A percentile compares a stretch with the other conserved stretches of the same genome.
These are phyloP conservation scores for Penicillium roqueforti DNA, from an alignment of 495 filamentous ascomycete species.

Conservation along the genomic window DNA sequence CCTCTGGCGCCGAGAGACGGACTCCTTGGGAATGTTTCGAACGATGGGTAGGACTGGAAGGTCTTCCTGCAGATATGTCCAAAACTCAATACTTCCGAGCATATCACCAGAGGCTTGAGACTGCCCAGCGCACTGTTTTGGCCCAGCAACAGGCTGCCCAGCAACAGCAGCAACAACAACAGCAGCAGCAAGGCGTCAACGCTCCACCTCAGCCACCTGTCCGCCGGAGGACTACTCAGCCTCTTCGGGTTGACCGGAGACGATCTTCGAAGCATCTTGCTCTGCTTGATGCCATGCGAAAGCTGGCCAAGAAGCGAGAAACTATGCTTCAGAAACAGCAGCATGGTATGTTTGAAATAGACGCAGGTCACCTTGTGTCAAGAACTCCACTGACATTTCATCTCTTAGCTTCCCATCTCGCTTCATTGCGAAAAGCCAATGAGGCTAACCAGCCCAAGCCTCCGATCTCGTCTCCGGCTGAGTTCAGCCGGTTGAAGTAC, in stretches of 20 bases:
- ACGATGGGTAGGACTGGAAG: constrained; percentile 87
- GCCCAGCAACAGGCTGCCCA: constrained; percentile 57
- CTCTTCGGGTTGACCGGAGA: constrained; percentile 76
- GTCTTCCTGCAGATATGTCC: constrained; percentile 81
- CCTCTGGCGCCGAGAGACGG: constrained; percentile 79
- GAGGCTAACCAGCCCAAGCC: constrained; percentile 60
- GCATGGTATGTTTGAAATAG: constrained; percentile 50
- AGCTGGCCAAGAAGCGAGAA: constrained; percentile 91
- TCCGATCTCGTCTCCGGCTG: constrained; percentile 68
- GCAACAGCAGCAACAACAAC: constrained; percentile 55
- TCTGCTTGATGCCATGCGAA: constrained; percentile 90
- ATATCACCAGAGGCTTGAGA: constrained; percentile 75
- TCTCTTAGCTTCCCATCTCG: constrained; percentile 54
- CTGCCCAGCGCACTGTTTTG: constrained; percentile 63
- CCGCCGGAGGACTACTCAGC: constrained; percentile 64
- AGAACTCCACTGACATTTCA: constrained; percentile 9
- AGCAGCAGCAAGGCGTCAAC: constrained; percentile 47
- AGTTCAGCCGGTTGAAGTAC: constrained; percentile 82
- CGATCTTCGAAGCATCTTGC: constrained; percentile 80
- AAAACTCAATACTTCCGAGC: constrained; percentile 89
- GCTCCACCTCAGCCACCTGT: constrained; percentile 54
- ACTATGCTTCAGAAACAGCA: constrained; percentile 79
- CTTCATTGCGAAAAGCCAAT: constrained; percentile 66
- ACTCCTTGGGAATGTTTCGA: constrained; percentile 99
- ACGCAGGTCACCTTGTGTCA: constrained; percentile 5